Evolutionary conservation across 768 basidiomycete genomes (phyloP).

Genomic region (Mrakia frigida): DNA sequence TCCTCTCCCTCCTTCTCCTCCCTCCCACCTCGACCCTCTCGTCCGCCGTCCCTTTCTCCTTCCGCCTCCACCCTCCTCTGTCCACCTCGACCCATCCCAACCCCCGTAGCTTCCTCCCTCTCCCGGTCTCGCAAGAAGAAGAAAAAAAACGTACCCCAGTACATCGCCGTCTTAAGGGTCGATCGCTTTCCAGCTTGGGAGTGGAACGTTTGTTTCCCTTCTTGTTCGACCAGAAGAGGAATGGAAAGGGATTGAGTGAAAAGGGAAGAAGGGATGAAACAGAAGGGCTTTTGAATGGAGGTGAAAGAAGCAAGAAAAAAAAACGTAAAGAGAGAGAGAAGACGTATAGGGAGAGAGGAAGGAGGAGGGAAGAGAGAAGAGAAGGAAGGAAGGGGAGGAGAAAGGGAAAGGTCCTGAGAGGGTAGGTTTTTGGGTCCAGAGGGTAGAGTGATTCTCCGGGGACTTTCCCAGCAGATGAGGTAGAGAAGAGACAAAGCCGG

Average conservation of each 20-base stretch:
- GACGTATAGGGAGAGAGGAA: background rate
- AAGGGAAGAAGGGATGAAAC: no score
- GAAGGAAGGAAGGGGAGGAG: background rate
- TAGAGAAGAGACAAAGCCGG: no score
- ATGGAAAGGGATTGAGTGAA: no score
- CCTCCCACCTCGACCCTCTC: no score
- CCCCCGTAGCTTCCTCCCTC: no score
- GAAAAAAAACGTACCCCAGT: background rate
- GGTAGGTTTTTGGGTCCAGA: background rate
- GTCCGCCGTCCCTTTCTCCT: no score
- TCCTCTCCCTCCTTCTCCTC: no score
- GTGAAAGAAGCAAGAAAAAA: background rate
- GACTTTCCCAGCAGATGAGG: conserved; percentile 30
- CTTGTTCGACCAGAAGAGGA: no score
- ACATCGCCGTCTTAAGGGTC: conserved; percentile 13
- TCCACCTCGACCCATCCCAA: no score
- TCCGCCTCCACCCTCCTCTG: no score
- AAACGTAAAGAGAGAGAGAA: background rate
- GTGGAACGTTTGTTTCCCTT: background rate
- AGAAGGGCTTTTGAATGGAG: background rate
- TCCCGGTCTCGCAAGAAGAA: background rate
- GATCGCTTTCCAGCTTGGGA: conserved; percentile 15
- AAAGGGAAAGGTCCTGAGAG: background rate
- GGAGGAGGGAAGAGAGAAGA: background rate
- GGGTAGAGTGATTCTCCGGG: conserved; percentile 17